Evolutionary conservation across 2,329 filamentous ascomycete species (phyloP).

Genomic region (Monosporascus sp.): DNA sequence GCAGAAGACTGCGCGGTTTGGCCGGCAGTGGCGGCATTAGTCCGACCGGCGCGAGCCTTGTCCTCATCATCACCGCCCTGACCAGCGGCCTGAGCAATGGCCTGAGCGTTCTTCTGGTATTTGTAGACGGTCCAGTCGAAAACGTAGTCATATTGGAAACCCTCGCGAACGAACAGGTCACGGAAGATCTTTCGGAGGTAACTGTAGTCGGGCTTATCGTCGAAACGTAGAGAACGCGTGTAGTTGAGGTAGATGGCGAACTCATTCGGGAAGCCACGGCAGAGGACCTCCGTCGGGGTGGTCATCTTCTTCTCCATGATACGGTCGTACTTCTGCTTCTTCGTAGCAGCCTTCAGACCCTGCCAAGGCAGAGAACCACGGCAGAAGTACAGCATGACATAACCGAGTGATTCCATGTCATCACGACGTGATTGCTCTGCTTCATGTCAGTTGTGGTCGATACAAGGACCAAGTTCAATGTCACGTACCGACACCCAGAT

Average conservation of each 20-base stretch:
- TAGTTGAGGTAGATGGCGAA: conserved; percentile 99
- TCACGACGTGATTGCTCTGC: conserved; percentile 96
- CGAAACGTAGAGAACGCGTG: conserved; percentile 95
- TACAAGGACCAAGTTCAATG: background rate
- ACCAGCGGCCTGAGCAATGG: conserved; percentile 77
- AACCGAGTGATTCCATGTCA: conserved; percentile 98
- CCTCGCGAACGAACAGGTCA: conserved; percentile 96
- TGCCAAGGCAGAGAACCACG: conserved; percentile 98
- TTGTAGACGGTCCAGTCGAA: conserved; percentile 99
- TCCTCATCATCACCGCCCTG: conserved; percentile 69
- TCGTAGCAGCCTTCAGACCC: conserved; percentile 94
- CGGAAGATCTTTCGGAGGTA: conserved; percentile 99
- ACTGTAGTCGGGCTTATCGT: conserved; percentile 99
- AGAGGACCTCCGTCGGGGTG: conserved; percentile 94
- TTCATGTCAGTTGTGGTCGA: conserved; percentile 19
- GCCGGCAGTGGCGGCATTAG: conserved; percentile 59
- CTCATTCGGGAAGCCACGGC: conserved; percentile 98
- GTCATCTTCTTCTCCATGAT: conserved; percentile 99
- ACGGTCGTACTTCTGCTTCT: conserved; percentile 99
- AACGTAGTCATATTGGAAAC: conserved; percentile 99
- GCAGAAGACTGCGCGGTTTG: conserved; percentile 53
- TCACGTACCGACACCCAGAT: conserved; percentile 78
- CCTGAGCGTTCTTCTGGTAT: conserved; percentile 98
- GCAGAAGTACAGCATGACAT: conserved; percentile 99
- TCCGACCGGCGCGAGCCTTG: conserved; percentile 64